Conservation (phyloP, 2,329 filamentous ascomycete genomes). For the Botrytis byssoidea region DNA sequence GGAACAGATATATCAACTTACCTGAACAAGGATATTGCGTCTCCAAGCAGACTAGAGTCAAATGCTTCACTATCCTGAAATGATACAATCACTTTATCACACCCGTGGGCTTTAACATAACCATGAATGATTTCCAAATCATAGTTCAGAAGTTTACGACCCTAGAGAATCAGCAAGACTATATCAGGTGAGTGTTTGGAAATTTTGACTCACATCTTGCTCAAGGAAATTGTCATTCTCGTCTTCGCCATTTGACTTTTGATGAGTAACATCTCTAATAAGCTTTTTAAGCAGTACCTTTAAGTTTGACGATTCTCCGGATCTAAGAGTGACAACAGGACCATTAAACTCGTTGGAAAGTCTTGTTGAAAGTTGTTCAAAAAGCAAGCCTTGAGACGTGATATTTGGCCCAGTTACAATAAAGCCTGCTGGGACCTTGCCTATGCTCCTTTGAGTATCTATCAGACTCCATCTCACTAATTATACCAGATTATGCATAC, state of each 20-base stretch:
- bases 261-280: conserved; percentile 63
- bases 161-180: conserved; percentile 42
- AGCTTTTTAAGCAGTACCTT: conserved; percentile 72
- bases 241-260: conserved; percentile 49
- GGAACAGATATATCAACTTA: conserved; percentile 41
- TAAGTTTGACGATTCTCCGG: conserved; percentile 69
- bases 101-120: conserved; percentile 53
- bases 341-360: conserved; percentile 50
- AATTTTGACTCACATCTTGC: conserved; percentile 46
- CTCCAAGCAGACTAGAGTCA: conserved; percentile 68
- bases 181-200: neutral
- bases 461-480: neutral
- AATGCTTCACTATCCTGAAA: conserved; percentile 84
- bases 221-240: conserved; percentile 49
- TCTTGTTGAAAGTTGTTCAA: conserved; percentile 64
- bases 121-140: conserved; percentile 70
- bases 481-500: conserved; percentile 11
- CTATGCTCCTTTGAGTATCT: conserved; percentile 24
- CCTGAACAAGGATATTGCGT: conserved; percentile 68
- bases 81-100: conserved; percentile 64
- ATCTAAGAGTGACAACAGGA: conserved; percentile 65
- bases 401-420: conserved; percentile 78
- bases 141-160: conserved; percentile 70
- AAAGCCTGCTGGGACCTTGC: conserved; percentile 59
- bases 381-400: conserved; percentile 71